Conservation (phyloP, 1,139 yeast genomes). For the Lodderomyces orthopsilosis region DNA sequence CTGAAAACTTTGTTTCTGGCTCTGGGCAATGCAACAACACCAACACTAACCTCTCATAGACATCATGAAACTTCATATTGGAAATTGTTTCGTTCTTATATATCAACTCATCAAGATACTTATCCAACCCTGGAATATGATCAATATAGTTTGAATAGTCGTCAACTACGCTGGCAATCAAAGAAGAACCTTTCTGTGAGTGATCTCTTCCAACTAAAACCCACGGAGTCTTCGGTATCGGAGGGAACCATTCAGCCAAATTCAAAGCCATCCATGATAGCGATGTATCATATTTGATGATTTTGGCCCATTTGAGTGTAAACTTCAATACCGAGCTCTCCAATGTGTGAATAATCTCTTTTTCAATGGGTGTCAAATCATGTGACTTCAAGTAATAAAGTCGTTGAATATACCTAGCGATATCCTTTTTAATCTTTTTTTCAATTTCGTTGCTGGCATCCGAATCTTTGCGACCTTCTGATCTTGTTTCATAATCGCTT, state of each 20-base stretch:
- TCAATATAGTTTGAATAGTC: conserved; percentile 50
- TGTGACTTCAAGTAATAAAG: conserved; percentile 21
- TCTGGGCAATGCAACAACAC: conserved; percentile 67
- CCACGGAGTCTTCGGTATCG: conserved; percentile 45
- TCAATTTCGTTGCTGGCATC: conserved; percentile 24
- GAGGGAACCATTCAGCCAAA: conserved; percentile 88
- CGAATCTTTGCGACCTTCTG: conserved; percentile 7
- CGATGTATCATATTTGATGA: conserved; percentile 76
- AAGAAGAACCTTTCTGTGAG: conserved; percentile 20
- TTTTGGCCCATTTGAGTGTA: conserved; percentile 72
- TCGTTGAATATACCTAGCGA: conserved; percentile 52
- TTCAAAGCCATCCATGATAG: conserved; percentile 86
- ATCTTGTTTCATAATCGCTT: conserved; percentile 5
- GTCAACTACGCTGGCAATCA: conserved; percentile 38
- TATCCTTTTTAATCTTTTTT: conserved; percentile 46
- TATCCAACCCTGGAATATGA: conserved; percentile 28
- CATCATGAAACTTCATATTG: conserved; percentile 57
- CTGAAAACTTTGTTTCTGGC: conserved; percentile 8
- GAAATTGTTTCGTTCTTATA: conserved; percentile 24
- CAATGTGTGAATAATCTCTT: conserved; percentile 52
- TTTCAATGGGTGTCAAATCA: conserved; percentile 39
- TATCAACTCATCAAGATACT: conserved; percentile 25
- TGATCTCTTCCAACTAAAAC: conserved; percentile 44
- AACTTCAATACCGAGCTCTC: conserved; percentile 64
- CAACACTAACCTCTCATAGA: conserved; percentile 72